Base-by-base conservation (phyloP, 2,329 filamentous ascomycete species). In the Scytalidium lignicola region DNA sequence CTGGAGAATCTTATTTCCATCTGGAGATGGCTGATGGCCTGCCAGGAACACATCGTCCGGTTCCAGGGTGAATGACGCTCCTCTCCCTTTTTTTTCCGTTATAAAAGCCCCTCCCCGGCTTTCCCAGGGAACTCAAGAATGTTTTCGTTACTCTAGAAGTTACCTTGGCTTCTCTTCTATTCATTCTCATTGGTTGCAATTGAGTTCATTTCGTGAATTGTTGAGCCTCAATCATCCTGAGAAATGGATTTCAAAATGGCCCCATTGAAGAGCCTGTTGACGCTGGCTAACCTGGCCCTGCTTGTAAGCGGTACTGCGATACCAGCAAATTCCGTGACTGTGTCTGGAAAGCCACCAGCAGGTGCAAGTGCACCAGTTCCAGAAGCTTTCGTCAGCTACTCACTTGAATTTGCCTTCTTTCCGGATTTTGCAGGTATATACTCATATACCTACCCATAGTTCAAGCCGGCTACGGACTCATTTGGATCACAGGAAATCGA, bases 351-450 rank as follows among this genome's bases (percentile, higher is more conserved):
- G 9, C 49, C 51, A 1, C 57, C 60, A 28, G 21, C 37, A 8
- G 50, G 48, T 47, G 53, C 54, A 13, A 50, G 50, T 45, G 51
- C 47, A 23, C 46, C 59, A 15, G 54, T 61, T 41, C 51, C 58
- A n/a, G 65, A 72, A 42, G 66, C 69, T 12, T 80, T 78, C 52
- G 68, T 80, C 12, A 74, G 74, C 18, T 76, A 69, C 60, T 76
- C 72, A 1, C 75, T 78, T 54, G 74, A 79, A 57, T 72, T 77
- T 51, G 69, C 70, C 2, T 76, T 67, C 17, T 78, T 79, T 44
- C 73, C 72, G 4, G 76, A 80, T 51, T 79, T 72, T 63, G 69
- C 75, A 5, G 74, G 67, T 67, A 57, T 42, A 43, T 40, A 32
- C 43, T 6, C 32, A 18, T 9, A 20, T n/a, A 37, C 4, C 28